Base-by-base conservation (phyloP, 1,284 basidiomycete genomes). In the Papiliotrema flavescens region DNA sequence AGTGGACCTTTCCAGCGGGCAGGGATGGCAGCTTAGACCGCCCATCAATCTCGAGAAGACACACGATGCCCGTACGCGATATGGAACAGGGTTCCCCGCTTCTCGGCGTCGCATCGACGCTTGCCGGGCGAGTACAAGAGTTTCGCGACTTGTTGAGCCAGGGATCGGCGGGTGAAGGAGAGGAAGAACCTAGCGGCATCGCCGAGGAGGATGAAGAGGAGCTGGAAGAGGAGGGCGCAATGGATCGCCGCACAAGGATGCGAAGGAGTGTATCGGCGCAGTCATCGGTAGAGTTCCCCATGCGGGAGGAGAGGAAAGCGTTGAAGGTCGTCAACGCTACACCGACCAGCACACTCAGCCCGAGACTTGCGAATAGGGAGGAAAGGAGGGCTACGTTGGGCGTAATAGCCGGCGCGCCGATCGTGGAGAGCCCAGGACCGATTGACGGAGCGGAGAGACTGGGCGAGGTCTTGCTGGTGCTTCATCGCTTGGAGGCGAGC, bases 31-130 rank as follows among this genome's bases (percentile, higher is more conserved):
- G 37, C 8, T 23, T 9, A 22, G 26, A n/a, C 19, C 17, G 45
- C 13, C 51, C 51, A 7, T 53, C 51, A 17, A 47, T 53, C 43
- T 47, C 45, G 17, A 15, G 51, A 6, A 23, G 51, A 20, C 51
- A 53, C 22, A 53, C 51, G 9, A 47, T 41, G 37, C 44, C 51
- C 15, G 44, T 24, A 14, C 5, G 17, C 23, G 13, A 23, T 39
- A 20, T 28, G 19, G 14, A 26, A n/a, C 15, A 17, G 24, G 8
- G 4, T 17, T 41, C 7, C 37, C 49, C 20, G 42, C 23, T 3
- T 34, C 26, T 20, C 7, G 50, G 42, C 14, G 26, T 51, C 11
- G 51, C 51, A 9, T 47, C 44, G 22, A 53, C 51, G 8, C 32
- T 47, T 5, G 14, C 34, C n/a, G n/a, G 37, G 13, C 11, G 51